Evolutionary conservation across 1,139 yeast species (phyloP).

Genomic region (Debaryomycetaceae sp.): DNA sequence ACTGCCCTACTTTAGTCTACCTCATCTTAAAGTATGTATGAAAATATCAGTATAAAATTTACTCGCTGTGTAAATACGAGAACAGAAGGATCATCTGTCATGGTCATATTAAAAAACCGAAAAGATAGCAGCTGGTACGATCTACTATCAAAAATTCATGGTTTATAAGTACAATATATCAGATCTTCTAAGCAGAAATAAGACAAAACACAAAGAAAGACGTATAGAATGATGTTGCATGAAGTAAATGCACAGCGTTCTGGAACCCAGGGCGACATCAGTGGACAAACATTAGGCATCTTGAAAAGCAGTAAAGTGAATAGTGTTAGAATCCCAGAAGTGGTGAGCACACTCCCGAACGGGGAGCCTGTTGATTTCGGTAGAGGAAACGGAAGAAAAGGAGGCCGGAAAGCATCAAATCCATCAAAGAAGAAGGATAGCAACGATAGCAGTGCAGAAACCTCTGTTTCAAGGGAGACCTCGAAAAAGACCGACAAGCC

Average conservation of each 20-base stretch:
- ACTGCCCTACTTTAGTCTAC: not conserved
- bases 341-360: slow-evolving; percentile 34
- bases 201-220: not conserved
- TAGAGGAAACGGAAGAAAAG: slow-evolving; percentile 9
- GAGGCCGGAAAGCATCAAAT: slow-evolving; percentile 1
- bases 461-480: not conserved
- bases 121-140: not conserved
- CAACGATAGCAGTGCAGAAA: not conserved
- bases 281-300: not conserved
- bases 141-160: not conserved
- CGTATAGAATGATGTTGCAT: slow-evolving; percentile 36
- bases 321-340: slow-evolving; percentile 15
- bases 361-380: slow-evolving; percentile 45
- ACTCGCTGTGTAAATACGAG: not conserved
- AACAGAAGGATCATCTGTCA: not conserved
- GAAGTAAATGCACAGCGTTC: slow-evolving; percentile 14
- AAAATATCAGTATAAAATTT: not conserved
- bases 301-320: slow-evolving; percentile 13
- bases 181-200: not conserved
- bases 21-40: too few relatives aligned
- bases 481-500: slow-evolving; percentile 8
- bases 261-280: not conserved
- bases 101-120: not conserved
- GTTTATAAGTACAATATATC: not conserved
- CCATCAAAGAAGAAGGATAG: not conserved